phyloP scores from a whole-genome alignment of 345 rosid species.

The Stellera chamaejasme region DNA sequence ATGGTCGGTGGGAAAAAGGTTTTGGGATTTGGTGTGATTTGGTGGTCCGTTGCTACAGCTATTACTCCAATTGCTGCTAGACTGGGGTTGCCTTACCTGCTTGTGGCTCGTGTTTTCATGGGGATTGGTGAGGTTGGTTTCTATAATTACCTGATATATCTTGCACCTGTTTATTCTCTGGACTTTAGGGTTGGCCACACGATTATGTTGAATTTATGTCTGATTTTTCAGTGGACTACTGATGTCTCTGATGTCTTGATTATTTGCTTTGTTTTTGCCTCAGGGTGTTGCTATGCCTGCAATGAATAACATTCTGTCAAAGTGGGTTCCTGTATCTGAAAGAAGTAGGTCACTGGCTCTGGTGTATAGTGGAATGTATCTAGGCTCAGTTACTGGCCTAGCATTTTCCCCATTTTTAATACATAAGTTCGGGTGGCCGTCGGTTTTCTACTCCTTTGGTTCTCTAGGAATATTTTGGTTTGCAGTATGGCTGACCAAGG shows the following conservation, averaged over 20 bases:
- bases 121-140: conserved; percentile 81
- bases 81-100: conserved; percentile 79
- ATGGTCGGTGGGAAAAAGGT: conserved; percentile 82
- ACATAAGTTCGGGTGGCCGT: conserved; percentile 91
- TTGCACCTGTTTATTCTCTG: neutral
- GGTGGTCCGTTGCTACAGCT: conserved; percentile 91
- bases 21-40: conserved; percentile 79
- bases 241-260: neutral
- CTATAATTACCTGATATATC: neutral
- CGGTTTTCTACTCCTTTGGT: conserved; percentile 91
- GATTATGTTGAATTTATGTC: too few relatives aligned
- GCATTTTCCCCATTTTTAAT: conserved; percentile 90
- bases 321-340: conserved; percentile 90
- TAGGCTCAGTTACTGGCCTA: conserved; percentile 91
- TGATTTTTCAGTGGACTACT: neutral
- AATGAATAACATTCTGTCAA: conserved; percentile 88
- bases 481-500: conserved; percentile 72
- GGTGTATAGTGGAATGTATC: conserved; percentile 94
- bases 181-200: neutral
- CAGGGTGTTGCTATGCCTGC: conserved; percentile 99
- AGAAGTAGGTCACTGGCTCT: conserved; percentile 90
- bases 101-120: conserved; percentile 87
- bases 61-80: conserved; percentile 90
- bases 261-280: conserved; percentile 2
- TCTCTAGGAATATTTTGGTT: conserved; percentile 90